These are phyloP conservation scores for Crataegus laevigata DNA, from an alignment of 306 rosid genomes.

Conservation along the genomic window DNA sequence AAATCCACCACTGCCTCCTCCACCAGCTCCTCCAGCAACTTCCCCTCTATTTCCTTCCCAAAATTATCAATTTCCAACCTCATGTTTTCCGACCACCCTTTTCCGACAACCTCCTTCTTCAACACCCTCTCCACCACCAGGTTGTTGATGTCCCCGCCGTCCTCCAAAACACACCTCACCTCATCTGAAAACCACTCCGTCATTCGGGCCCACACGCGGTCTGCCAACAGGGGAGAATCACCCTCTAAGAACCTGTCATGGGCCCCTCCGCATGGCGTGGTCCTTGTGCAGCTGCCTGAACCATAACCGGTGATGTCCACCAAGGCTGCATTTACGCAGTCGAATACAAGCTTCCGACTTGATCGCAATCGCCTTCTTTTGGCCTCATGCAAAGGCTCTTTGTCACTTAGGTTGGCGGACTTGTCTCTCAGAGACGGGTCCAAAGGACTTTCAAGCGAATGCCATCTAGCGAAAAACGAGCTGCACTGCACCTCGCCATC, in stretches of 20 bases:
- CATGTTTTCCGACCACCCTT: constrained; percentile 59
- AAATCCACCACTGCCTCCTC: constrained; percentile 62
- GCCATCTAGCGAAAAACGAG: constrained; percentile 44
- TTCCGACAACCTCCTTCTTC: constrained; percentile 60
- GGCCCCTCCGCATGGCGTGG: constrained; percentile 30
- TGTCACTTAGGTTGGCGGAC: constrained; percentile 35
- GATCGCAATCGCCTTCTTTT: constrained; percentile 67
- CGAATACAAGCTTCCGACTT: constrained; percentile 68
- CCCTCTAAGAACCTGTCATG: constrained; percentile 28
- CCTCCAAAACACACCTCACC: constrained; percentile 41
- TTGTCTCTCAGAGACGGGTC: constrained; percentile 79
- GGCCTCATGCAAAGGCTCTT: constrained; percentile 58
- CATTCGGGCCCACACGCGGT: constrained; percentile 60
- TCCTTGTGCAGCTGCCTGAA: constrained; percentile 19
- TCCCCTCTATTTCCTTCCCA: constrained; percentile 60
- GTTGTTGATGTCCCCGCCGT: constrained; percentile 58
- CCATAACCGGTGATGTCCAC: constrained; percentile 50
- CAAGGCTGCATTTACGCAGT: constrained; percentile 53
- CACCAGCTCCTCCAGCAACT: constrained; percentile 68
- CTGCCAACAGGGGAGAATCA: constrained; percentile 36
- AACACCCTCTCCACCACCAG: constrained; percentile 68
- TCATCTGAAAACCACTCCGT: constrained; percentile 58
- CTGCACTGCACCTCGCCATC: constrained; percentile 34
- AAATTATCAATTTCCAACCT: constrained; percentile 55
- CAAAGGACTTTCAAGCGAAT: constrained; percentile 67